Base-by-base conservation (phyloP, 192 early-diverging fungal species). In the Gaertneriomyces semiglobifer region DNA sequence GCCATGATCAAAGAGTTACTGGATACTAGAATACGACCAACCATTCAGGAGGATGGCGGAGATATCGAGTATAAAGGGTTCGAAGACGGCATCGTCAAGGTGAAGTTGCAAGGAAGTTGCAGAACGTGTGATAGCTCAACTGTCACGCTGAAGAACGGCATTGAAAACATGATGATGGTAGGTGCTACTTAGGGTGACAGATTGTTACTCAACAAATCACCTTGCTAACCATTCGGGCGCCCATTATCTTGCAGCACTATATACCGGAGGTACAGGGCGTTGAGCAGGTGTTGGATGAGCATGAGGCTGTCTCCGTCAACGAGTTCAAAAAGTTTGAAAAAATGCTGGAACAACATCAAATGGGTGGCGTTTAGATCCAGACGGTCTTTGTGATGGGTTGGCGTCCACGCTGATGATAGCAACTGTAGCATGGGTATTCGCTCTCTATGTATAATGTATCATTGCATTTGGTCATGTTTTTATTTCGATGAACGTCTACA, bases 1-100 rank as follows among this genome's bases (percentile, higher is more conserved):
- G 88, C 90, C 44, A 94, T 96, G 93, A 99, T 99, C 67, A 99
- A 99, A 69, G 97, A 99, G 77, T 71, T 99, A 53, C 82, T 99
- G 33, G 97, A 99, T 53, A 92, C 93, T 10, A 79, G 96, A 43
- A 92, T 99, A 54, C 78, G 97, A 7, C 95, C 96, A 14, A 87
- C 96, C 6, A 97, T 97, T 53, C 96, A 99, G 82, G 95, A 98
- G 54, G 97, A 99, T 67, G 97, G 97, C 53, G 97, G 97, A 4
- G 97, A 99, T 82, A 87, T 99, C 48, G 97, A 99, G 73, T 99
- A 90, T 74, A 81, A 87, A 51, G 92, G 90, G 55, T 98, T 98
- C 72, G 84, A 88, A 16, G 66, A 85, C 11, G 95, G 95, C 6
- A 77, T 93, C 14, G 97, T 99, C 33, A 90, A 88, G 74, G 77